A percentile compares a stretch with the other conserved stretches of the same genome.
Evolutionary conservation across 1,284 basidiomycete genomes (phyloP).

Genomic region (Cryptococcus amylolentus): DNA sequence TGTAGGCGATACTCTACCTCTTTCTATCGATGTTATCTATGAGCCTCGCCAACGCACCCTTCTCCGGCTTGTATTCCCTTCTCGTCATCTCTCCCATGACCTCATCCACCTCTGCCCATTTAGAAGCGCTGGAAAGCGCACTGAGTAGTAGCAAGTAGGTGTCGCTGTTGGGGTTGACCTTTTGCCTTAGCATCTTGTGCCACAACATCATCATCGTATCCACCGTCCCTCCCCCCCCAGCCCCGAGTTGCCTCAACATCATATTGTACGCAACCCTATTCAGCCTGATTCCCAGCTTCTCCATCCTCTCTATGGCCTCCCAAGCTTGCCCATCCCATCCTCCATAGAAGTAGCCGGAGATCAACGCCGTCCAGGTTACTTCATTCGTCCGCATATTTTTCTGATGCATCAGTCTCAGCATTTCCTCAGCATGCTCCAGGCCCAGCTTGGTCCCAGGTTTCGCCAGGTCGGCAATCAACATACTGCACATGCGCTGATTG

Average conservation of each 20-base stretch:
- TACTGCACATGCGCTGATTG: slow-evolving; percentile 66
- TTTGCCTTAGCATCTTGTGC: slow-evolving; percentile 60
- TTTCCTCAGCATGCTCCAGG: slow-evolving; percentile 61
- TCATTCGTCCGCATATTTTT: slow-evolving; percentile 40
- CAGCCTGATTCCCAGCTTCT: slow-evolving; percentile 55
- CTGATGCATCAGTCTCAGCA: slow-evolving; percentile 68
- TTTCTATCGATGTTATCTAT: slow-evolving; percentile 49
- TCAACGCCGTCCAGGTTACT: slow-evolving; percentile 51
- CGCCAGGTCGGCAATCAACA: slow-evolving; percentile 70
- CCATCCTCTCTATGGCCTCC: slow-evolving; percentile 62
- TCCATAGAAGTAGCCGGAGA: slow-evolving; percentile 44
- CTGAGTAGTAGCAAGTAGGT: slow-evolving; percentile 71
- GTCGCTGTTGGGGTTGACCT: slow-evolving; percentile 57
- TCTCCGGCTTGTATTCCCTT: slow-evolving; percentile 46
- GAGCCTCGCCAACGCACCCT: slow-evolving; percentile 50
- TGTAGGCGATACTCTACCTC: neutral
- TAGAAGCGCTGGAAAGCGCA: slow-evolving; percentile 57
- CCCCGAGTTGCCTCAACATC: slow-evolving; percentile 60
- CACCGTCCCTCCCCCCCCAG: slow-evolving; percentile 44
- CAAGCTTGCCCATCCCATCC: slow-evolving; percentile 42
- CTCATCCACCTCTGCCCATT: slow-evolving; percentile 60
- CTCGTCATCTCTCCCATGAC: slow-evolving; percentile 60
- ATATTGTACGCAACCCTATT: slow-evolving; percentile 68
- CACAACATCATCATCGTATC: slow-evolving; percentile 58
- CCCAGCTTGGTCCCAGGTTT: slow-evolving; percentile 56